Conservation (phyloP, 345 rosid species). For the Clausena lansium region DNA sequence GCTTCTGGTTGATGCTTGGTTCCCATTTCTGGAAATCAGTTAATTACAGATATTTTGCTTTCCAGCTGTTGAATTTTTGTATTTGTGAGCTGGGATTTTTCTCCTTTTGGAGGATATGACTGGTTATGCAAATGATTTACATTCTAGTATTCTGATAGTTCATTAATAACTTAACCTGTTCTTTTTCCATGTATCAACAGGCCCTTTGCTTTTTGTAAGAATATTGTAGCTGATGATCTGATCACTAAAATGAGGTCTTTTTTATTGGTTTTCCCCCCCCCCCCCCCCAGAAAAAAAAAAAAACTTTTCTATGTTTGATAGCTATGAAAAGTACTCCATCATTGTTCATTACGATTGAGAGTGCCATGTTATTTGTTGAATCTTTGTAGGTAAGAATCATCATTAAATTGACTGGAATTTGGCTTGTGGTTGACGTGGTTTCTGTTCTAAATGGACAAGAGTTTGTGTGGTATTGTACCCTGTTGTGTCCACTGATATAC, state of each 20-base stretch:
- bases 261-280: too few relatives aligned
- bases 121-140: not conserved
- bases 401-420: constrained; percentile 10
- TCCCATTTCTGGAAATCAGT: constrained; percentile 6
- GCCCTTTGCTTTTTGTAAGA: not conserved
- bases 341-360: not conserved
- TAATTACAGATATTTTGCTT: not conserved
- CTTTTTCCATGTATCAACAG: not conserved
- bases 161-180: not conserved
- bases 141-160: not conserved
- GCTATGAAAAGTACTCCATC: not conserved
- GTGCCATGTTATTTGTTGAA: not conserved
- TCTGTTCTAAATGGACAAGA: not conserved
- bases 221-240: not conserved
- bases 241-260: not conserved
- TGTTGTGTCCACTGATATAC: not conserved
- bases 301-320: not conserved
- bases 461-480: not conserved
- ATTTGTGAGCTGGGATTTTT: not conserved
- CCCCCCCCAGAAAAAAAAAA: too few relatives aligned
- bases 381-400: not conserved
- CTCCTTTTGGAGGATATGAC: not conserved
- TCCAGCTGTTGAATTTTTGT: not conserved
- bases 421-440: constrained; percentile 5
- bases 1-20: not conserved